Evolutionary conservation across 2,329 filamentous ascomycete species (phyloP).

Genomic region (Reticulascus tulasneorum): DNA sequence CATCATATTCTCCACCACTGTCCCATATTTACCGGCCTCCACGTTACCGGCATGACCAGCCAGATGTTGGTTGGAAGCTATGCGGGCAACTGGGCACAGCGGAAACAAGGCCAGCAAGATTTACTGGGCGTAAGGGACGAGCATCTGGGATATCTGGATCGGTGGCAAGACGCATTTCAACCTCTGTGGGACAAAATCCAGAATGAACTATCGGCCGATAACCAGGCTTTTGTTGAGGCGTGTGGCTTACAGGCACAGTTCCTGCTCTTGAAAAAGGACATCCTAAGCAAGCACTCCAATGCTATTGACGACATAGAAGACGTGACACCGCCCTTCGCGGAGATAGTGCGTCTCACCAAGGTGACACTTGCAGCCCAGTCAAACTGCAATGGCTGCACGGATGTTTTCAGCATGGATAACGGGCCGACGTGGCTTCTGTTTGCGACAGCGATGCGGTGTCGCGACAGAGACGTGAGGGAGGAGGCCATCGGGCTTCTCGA

Average conservation of each 20-base stretch:
- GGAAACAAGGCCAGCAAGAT: constrained; percentile 24
- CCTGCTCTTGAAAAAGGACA: constrained; percentile 34
- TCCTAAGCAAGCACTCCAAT: constrained; percentile 31
- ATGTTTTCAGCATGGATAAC: constrained; percentile 41
- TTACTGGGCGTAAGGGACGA: constrained; percentile 29
- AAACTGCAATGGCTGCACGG: constrained; percentile 12
- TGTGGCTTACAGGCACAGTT: constrained; percentile 39
- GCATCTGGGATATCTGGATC: constrained; percentile 32
- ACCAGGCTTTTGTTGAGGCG: constrained; percentile 27
- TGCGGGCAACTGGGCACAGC: constrained; percentile 19
- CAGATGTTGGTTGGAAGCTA: constrained; percentile 25
- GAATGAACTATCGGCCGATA: constrained; percentile 18
- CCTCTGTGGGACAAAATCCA: constrained; percentile 26
- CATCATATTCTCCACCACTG: constrained; percentile 31
- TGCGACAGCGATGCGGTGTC: constrained; percentile 35
- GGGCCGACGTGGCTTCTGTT: constrained; percentile 42
- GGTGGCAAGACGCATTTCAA: constrained; percentile 35
- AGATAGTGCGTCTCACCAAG: constrained; percentile 33
- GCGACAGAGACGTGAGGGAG: constrained; percentile 30
- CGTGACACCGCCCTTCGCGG: constrained; percentile 37
- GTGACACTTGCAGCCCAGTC: constrained; percentile 25
- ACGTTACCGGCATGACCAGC: constrained; percentile 16
- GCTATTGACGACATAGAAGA: constrained; percentile 27
- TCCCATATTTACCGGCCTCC: constrained; percentile 25
- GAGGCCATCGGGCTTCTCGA: constrained; percentile 36